Conservation (phyloP, 140 eudicot genomes). For the Oenanthe javanica region DNA sequence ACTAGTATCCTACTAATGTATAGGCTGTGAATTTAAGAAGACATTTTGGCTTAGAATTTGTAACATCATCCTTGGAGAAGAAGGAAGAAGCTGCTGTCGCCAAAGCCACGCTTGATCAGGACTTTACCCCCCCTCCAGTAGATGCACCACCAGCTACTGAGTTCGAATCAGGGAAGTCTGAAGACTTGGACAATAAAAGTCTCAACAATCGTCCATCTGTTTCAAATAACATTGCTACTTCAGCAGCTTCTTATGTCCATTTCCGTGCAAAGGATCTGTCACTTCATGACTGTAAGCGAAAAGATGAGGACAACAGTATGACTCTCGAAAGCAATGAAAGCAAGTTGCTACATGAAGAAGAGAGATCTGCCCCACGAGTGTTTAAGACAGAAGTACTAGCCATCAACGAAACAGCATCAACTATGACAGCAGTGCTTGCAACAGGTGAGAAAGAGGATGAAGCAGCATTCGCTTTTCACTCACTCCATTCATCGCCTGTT, state of each 20-base stretch:
- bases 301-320: constrained; percentile 12
- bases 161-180: constrained; percentile 1
- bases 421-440: constrained; percentile 87
- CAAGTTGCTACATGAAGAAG: constrained; percentile 16
- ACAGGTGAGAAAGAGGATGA: constrained; percentile 69
- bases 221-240: constrained; percentile 74
- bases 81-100: constrained; percentile 45
- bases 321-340: constrained; percentile 4
- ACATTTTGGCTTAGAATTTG: constrained; percentile 54
- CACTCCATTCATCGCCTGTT: constrained; percentile 67
- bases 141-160: constrained; percentile 17
- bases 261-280: constrained; percentile 36
- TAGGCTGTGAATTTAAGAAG: constrained; percentile 60
- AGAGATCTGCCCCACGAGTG: constrained; percentile 23
- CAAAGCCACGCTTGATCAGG: constrained; percentile 28
- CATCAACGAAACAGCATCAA: constrained; percentile 73
- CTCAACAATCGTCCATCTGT: constrained; percentile 24
- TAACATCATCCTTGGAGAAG: constrained; percentile 78
- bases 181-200: constrained; percentile 15
- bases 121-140: constrained; percentile 20
- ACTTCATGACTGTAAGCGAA: constrained; percentile 19
- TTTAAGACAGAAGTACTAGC: constrained; percentile 62
- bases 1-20: constrained; percentile 8
- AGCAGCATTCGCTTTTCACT: constrained; percentile 64
- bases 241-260: constrained; percentile 77